These are phyloP conservation scores for Boletus patriciae DNA, from an alignment of 768 basidiomycete genomes.

Conservation along the genomic window DNA sequence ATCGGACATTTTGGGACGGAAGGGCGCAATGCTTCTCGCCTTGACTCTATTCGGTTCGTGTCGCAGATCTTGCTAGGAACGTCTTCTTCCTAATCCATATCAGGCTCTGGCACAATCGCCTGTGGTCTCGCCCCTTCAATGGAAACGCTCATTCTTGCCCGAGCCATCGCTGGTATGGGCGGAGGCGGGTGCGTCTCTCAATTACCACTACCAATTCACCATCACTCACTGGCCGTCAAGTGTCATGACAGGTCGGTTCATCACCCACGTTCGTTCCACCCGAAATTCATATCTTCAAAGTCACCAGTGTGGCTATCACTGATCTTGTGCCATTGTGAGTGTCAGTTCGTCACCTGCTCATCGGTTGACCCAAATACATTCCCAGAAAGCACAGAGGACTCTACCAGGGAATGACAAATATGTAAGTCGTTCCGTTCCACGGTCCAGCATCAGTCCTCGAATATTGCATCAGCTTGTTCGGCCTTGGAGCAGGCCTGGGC, in stretches of 20 bases:
- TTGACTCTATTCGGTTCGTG: constrained; percentile 75
- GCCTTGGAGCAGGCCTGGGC: constrained; percentile 77
- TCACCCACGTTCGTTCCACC: neutral
- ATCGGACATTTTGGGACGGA: constrained; percentile 82
- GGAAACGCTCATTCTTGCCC: constrained; percentile 74
- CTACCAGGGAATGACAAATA: constrained; percentile 89
- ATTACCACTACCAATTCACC: neutral
- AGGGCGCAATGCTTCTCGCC: constrained; percentile 84
- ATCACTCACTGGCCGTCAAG: constrained; percentile 41
- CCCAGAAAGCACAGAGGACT: constrained; percentile 79
- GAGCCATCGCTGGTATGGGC: constrained; percentile 88
- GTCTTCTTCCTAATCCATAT: constrained; percentile 19
- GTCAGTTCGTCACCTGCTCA: neutral
- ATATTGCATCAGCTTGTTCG: constrained; percentile 60
- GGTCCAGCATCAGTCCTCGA: constrained; percentile 10
- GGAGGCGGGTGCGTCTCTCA: constrained; percentile 73
- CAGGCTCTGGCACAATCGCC: constrained; percentile 78
- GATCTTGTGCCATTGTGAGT: constrained; percentile 88
- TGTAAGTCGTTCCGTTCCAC: constrained; percentile 47
- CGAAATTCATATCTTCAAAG: constrained; percentile 42
- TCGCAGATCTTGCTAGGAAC: constrained; percentile 16
- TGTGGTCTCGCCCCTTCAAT: constrained; percentile 89
- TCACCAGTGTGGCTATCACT: constrained; percentile 78
- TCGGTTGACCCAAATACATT: constrained; percentile 2
- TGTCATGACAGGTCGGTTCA: constrained; percentile 73